Conservation (phyloP, 2,329 filamentous ascomycete genomes). For the Cladosporium austrohemisphaericum region DNA sequence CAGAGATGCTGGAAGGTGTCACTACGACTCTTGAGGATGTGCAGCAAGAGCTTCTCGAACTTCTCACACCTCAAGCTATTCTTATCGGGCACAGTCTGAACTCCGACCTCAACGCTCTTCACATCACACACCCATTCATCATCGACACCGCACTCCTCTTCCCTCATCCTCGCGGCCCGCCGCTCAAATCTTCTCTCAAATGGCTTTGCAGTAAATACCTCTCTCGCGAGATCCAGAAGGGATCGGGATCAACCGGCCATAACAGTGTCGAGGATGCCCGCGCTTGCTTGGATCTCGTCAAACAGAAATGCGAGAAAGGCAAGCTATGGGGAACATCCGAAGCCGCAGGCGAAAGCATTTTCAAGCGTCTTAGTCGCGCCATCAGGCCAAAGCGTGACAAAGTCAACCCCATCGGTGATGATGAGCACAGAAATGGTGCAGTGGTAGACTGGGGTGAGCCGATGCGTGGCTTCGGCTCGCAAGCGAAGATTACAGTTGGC, state of each 20-base stretch:
- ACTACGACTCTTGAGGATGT: constrained; percentile 82
- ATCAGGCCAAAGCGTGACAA: constrained; percentile 41
- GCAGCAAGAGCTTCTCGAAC: constrained; percentile 67
- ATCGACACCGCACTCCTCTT: constrained; percentile 88
- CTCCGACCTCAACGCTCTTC: constrained; percentile 78
- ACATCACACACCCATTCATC: constrained; percentile 85
- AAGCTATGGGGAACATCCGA: constrained; percentile 80
- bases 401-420: constrained; percentile 32
- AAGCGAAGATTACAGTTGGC: constrained; percentile 54
- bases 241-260: constrained; percentile 68
- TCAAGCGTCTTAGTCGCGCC: constrained; percentile 65
- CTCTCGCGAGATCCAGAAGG: constrained; percentile 80
- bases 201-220: constrained; percentile 85
- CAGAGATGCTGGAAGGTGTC: constrained; percentile 74
- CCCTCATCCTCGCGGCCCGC: constrained; percentile 83
- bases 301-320: constrained; percentile 93
- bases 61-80: constrained; percentile 70
- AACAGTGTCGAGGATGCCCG: constrained; percentile 90
- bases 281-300: constrained; percentile 87
- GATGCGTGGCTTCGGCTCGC: constrained; percentile 55
- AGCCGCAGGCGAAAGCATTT: constrained; percentile 78
- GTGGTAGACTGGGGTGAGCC: constrained; percentile 90
- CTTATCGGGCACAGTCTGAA: constrained; percentile 78
- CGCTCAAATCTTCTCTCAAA: constrained; percentile 85
- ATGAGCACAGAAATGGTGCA: constrained; percentile 59